These are phyloP conservation scores for Kwoniella shivajii DNA, from an alignment of 1,284 basidiomycete genomes.

Conservation along the genomic window DNA sequence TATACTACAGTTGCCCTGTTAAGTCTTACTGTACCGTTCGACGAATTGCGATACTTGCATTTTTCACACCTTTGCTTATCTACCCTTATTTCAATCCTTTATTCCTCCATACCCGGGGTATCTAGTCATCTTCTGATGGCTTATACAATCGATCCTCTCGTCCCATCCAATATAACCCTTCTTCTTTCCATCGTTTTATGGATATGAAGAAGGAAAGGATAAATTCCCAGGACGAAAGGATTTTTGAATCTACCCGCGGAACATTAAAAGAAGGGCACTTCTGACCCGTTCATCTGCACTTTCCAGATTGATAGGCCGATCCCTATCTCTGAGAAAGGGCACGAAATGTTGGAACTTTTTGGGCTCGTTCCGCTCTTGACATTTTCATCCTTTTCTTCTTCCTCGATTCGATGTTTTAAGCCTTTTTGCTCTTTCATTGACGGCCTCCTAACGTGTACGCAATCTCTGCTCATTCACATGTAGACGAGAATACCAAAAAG, in stretches of 20 bases:
- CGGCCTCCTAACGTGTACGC: no score
- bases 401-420: not conserved
- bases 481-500: no score
- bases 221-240: not conserved
- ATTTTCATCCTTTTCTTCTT: not conserved
- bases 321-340: slow-evolving; percentile 3
- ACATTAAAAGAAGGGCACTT: slow-evolving; percentile 35
- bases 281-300: slow-evolving; percentile 36
- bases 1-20: no score
- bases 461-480: no score
- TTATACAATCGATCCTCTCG: not conserved
- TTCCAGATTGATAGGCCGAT: slow-evolving; percentile 3
- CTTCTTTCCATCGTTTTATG: not conserved
- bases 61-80: no score
- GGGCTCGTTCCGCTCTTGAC: slow-evolving; percentile 19
- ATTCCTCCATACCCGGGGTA: not conserved
- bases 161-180: not conserved
- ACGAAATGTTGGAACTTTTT: slow-evolving; percentile 7
- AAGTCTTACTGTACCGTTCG: no score
- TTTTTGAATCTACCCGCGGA: slow-evolving; percentile 15
- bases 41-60: no score
- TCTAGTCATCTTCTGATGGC: not conserved
- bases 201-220: not conserved
- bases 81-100: no score
- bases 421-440: not conserved